Percentiles rank a stretch among this genome's conserved stretches.
Conservation (phyloP, 2,329 filamentous ascomycete genomes). For the Penicillium sp. region DNA sequence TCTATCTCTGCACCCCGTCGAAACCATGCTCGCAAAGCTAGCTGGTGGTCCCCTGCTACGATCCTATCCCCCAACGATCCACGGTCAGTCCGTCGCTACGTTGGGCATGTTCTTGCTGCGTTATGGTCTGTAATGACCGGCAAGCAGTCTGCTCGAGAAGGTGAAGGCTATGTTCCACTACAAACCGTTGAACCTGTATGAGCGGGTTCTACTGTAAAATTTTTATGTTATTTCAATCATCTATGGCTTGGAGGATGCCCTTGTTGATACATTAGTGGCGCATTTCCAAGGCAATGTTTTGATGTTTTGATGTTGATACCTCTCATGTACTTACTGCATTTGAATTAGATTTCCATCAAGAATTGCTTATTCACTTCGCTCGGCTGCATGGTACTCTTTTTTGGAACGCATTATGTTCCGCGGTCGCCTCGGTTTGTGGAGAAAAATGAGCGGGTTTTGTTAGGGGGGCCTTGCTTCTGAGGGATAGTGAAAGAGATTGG, state of each 20-base stretch:
- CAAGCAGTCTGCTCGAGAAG: slow-evolving; percentile 22
- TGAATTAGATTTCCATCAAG: neutral
- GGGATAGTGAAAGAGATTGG: neutral
- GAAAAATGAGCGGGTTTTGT: neutral
- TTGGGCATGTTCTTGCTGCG: slow-evolving; percentile 18
- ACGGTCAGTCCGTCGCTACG: slow-evolving; percentile 18
- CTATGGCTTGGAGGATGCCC: slow-evolving; percentile 1
- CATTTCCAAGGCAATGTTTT: neutral
- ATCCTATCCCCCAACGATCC: slow-evolving; percentile 21
- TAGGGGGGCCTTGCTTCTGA: neutral
- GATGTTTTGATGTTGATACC: slow-evolving; percentile 21
- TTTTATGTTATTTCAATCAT: neutral
- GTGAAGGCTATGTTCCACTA: slow-evolving; percentile 48
- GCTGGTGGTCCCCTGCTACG: slow-evolving; percentile 34
- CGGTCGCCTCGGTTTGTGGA: neutral
- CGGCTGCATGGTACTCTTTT: neutral
- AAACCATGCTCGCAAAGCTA: slow-evolving; percentile 19
- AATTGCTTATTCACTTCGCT: neutral
- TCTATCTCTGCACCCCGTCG: slow-evolving; percentile 15
- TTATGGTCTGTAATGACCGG: slow-evolving; percentile 33
- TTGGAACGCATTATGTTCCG: neutral
- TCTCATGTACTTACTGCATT: slow-evolving; percentile 12
- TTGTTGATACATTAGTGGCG: slow-evolving; percentile 1
- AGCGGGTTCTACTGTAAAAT: neutral
- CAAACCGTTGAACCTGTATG: slow-evolving; percentile 42